Evolutionary conservation across 2,329 filamentous ascomycete species (phyloP).

Genomic region (Alternaria postmessia): DNA sequence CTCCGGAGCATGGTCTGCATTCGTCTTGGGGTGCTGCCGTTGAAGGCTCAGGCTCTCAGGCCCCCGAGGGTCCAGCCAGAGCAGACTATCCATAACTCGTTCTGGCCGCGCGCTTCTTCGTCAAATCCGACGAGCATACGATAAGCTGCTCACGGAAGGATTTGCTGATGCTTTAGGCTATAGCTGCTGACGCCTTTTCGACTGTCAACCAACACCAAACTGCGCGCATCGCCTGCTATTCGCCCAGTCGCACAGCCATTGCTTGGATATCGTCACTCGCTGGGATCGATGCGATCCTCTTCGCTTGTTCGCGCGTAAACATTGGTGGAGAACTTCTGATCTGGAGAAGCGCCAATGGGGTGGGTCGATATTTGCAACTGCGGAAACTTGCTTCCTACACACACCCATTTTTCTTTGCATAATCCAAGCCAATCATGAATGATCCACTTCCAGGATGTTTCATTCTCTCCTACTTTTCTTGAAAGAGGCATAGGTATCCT

Average conservation of each 20-base stretch:
- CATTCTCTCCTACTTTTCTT: background rate
- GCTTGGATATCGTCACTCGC: conserved; percentile 19
- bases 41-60: conserved; percentile 11
- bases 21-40: conserved; percentile 23
- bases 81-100: conserved; percentile 16
- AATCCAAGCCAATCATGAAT: background rate
- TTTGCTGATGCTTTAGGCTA: background rate
- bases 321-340: conserved; percentile 24
- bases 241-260: conserved; percentile 8
- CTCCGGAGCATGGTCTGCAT: conserved; percentile 17
- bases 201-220: conserved; percentile 14
- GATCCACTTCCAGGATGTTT: conserved; percentile 2
- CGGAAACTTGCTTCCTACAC: conserved; percentile 6
- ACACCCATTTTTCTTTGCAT: background rate
- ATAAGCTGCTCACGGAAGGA: conserved; percentile 13
- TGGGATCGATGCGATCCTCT: conserved; percentile 14
- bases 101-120: conserved; percentile 31
- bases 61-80: conserved; percentile 11
- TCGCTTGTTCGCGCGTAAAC: conserved; percentile 24
- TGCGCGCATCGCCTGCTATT: conserved; percentile 12
- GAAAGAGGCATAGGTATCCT: background rate
- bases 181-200: conserved; percentile 9
- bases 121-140: conserved; percentile 5
- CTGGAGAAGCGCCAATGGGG: conserved; percentile 33
- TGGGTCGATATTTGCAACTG: background rate